phyloP scores from a whole-genome alignment of 345 rosid species.

The Abelmoschus esculentus region DNA sequence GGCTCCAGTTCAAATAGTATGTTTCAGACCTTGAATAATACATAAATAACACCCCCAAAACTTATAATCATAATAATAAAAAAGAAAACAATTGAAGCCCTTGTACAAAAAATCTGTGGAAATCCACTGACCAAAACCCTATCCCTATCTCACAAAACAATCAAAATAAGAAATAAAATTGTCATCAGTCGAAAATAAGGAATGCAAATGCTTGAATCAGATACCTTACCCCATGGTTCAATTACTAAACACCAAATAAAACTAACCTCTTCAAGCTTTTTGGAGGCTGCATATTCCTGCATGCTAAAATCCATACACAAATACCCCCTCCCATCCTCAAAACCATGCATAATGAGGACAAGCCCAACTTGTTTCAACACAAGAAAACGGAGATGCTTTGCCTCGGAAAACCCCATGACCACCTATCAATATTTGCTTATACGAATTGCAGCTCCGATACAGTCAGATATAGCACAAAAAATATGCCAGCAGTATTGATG shows the following conservation, averaged over 20 bases:
- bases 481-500: conserved; percentile 15
- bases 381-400: conserved; percentile 8
- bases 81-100: neutral
- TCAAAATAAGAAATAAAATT: neutral
- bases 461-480: conserved; percentile 13
- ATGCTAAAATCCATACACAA: conserved; percentile 16
- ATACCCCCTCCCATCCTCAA: neutral
- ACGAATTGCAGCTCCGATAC: conserved; percentile 15
- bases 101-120: neutral
- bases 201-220: conserved; percentile 10
- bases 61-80: neutral
- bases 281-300: conserved; percentile 17
- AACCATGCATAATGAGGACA: neutral
- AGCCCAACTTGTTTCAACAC: neutral
- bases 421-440: conserved; percentile 13
- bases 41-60: neutral
- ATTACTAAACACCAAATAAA: conserved; percentile 1
- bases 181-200: neutral
- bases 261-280: conserved; percentile 10
- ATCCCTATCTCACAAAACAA: conserved; percentile 1
- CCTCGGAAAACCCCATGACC: conserved; percentile 19
- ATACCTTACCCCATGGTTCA: neutral
- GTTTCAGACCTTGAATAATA: neutral
- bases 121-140: neutral
- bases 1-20: neutral